Conservation (phyloP, 1,139 yeast genomes). For the Keqinozyma sinolaborantium region DNA sequence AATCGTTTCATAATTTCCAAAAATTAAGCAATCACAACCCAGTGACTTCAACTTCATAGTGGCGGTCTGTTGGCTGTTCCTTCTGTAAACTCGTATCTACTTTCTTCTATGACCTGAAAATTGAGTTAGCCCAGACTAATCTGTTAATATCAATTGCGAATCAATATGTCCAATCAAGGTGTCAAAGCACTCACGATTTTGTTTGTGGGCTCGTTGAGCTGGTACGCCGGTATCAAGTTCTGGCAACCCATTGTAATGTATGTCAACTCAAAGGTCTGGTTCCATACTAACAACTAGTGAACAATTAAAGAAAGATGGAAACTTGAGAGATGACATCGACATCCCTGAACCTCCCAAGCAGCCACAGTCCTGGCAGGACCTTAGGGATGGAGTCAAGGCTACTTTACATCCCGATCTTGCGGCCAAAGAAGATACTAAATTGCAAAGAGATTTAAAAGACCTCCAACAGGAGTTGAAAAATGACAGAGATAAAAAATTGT, state of each 20-base stretch:
- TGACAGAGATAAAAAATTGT: background rate
- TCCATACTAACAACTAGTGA: conserved; percentile 39
- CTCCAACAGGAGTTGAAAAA: background rate
- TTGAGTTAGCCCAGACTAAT: too few species aligned
- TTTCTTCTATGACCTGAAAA: too few species aligned
- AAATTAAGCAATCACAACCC: too few species aligned
- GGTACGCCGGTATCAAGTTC: conserved; percentile 59
- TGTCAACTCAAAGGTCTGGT: conserved; percentile 18
- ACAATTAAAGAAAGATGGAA: conserved; percentile 64
- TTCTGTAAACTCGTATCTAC: too few species aligned
- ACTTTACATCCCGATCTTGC: conserved; percentile 18
- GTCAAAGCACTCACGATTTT: conserved; percentile 22
- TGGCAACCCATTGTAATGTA: conserved; percentile 73
- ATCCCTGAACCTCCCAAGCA: conserved; percentile 41
- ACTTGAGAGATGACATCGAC: conserved; percentile 54
- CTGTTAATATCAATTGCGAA: too few species aligned
- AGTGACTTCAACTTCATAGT: too few species aligned
- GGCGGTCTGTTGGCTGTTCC: too few species aligned
- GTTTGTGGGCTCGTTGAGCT: conserved; percentile 34
- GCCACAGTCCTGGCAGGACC: conserved; percentile 39
- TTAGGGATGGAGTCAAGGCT: conserved; percentile 23
- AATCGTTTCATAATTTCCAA: too few species aligned
- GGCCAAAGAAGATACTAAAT: conserved; percentile 2
- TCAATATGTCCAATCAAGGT: conserved; percentile 25
- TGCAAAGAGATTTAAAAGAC: background rate